Percentiles rank a stretch among this genome's conserved stretches.
phyloP scores from a whole-genome alignment of 2,329 filamentous ascomycete genomes.

The Beauveria varroae region DNA sequence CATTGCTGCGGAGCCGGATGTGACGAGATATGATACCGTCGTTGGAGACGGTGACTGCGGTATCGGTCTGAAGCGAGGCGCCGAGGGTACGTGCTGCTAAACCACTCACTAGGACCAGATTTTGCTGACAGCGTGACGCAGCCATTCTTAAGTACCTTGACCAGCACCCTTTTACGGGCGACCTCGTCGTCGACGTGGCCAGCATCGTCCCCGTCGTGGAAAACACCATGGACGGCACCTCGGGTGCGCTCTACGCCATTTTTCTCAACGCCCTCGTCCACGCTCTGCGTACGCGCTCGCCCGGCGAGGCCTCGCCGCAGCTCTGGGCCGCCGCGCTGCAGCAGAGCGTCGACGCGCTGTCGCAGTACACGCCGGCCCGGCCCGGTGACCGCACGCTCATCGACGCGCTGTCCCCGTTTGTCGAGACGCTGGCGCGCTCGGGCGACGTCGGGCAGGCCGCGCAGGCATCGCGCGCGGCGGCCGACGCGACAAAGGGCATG shows the following conservation, averaged over 20 bases:
- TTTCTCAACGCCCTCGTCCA: conserved; percentile 81
- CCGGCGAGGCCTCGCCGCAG: conserved; percentile 29
- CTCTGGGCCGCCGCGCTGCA: conserved; percentile 59
- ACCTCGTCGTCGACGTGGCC: conserved; percentile 45
- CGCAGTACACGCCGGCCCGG: conserved; percentile 80
- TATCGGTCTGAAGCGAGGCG: conserved; percentile 76
- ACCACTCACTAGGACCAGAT: not conserved
- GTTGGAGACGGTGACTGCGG: conserved; percentile 90
- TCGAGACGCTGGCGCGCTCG: conserved; percentile 59
- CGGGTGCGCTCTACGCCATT: conserved; percentile 62
- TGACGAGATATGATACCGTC: conserved; percentile 70
- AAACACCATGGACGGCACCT: conserved; percentile 54
- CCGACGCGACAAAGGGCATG: conserved; percentile 86
- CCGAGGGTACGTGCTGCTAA: conserved; percentile 49
- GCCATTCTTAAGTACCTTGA: conserved; percentile 45
- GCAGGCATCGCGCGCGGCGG: conserved; percentile 64
- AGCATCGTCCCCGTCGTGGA: conserved; percentile 48
- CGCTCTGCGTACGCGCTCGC: conserved; percentile 38
- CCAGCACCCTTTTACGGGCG: conserved; percentile 38
- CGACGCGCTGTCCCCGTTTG: conserved; percentile 84
- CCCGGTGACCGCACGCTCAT: conserved; percentile 86
- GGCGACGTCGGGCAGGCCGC: conserved; percentile 66
- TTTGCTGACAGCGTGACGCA: conserved; percentile 22
- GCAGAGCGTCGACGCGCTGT: conserved; percentile 62
- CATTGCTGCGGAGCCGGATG: conserved; percentile 60